Base-by-base conservation (phyloP, 31 red algal species). In the Endocladia muricata region DNA sequence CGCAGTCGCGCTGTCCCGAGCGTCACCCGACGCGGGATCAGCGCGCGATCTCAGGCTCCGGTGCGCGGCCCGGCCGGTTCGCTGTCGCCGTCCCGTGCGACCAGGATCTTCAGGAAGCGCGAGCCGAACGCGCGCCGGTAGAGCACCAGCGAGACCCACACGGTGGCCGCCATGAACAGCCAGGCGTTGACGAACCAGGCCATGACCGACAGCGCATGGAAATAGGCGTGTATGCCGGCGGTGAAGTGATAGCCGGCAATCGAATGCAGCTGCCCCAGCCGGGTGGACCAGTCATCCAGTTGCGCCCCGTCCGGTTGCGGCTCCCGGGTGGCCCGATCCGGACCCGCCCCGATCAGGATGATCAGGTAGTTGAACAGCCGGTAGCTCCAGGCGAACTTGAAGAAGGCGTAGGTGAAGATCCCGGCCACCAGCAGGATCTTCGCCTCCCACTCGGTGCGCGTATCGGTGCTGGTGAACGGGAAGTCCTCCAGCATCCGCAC, bases 321-420 rank as follows among this genome's bases (percentile, higher is more conserved):
- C 47, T n/a, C 47, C 47, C 13, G 47, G 47, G n/a, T n/a, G 11
- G n/a, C 13, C 47, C n/a, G 47, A n/a, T n/a, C n/a, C n/a, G n/a
- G n/a, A n/a, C n/a, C 47, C 13, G 47, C 47, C 13, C 47, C 47
- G 47, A n/a, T n/a, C 47, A 52, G 13, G 47, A 52, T 52, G 13
- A 52, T 52, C 47, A 52, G 13, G 47, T 52, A 52, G n/a, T 52
- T 52, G n/a, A 52, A 52, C 47, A 15, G 47, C 13, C 47, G 47
- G n/a, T 52, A 52, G n/a, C 47, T 52, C 47, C 47, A 52, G 11
- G 47, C 47, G n/a, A 52, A 52, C n/a, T 52, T 52, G n/a, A 52
- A 52, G 47, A 52, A 52, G 13, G 47, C 13, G n/a, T 15, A 52
- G 11, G n/a, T n/a, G n/a, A 52, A 52, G n/a, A 52, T 52, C 13